phyloP scores from a whole-genome alignment of 345 rosid genomes.

The Eucalyptus sideroxylon region DNA sequence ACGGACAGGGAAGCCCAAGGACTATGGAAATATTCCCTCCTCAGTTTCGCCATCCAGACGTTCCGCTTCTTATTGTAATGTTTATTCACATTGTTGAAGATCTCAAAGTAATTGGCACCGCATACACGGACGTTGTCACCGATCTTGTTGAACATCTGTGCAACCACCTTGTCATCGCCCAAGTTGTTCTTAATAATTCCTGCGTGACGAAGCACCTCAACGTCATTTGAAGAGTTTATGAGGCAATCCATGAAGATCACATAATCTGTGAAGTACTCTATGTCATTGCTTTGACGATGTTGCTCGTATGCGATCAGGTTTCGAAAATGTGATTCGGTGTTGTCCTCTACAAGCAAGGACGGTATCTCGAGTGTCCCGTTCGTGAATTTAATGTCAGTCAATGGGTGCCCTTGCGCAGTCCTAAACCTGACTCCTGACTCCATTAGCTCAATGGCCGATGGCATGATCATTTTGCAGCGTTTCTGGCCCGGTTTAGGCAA shows the following conservation, averaged over 20 bases:
- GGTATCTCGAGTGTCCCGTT: neutral
- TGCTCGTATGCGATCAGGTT: neutral
- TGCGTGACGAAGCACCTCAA: too few species aligned
- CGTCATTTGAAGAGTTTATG: neutral
- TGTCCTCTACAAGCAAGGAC: fast-evolving
- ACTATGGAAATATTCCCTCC: too few species aligned
- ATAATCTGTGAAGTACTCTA: neutral
- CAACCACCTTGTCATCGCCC: too few species aligned
- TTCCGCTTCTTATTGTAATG: fast-evolving
- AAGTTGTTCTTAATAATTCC: too few species aligned
- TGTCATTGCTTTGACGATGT: fast-evolving
- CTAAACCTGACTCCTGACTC: neutral
- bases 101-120: fast-evolving
- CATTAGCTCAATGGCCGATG: neutral
- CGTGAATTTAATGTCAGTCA: neutral
- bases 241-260: fast-evolving
- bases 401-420: fast-evolving
- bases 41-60: too few species aligned
- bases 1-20: too few species aligned
- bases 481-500: too few species aligned
- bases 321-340: neutral
- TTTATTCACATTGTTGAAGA: too few species aligned
- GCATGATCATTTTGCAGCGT: too few species aligned
- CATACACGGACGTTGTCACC: fast-evolving
- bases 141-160: too few species aligned